phyloP scores from a whole-genome alignment of 2,329 filamentous ascomycete genomes.

The Chrysoporthe austroafricana region DNA sequence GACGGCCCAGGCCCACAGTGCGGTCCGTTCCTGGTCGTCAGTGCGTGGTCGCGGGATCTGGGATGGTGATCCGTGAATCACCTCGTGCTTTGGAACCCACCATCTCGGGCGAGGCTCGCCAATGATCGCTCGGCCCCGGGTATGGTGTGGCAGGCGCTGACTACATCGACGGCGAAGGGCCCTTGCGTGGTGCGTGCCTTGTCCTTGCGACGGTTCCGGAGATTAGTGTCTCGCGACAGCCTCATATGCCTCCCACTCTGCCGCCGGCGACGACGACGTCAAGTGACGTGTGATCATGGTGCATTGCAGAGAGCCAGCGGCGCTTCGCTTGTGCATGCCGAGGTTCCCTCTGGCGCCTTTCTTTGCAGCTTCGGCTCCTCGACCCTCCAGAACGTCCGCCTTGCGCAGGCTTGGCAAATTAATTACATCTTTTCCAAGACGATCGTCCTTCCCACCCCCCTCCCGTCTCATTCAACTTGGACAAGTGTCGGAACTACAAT shows the following conservation, averaged over 20 bases:
- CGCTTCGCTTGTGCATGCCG: background rate
- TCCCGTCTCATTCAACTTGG: background rate
- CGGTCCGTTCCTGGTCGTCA: slow-evolving; percentile 3
- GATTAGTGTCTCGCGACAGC: slow-evolving; percentile 12
- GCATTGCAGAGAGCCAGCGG: background rate
- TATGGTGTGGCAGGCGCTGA: slow-evolving; percentile 1
- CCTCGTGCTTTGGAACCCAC: slow-evolving; percentile 14
- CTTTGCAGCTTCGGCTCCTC: background rate
- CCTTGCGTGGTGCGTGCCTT: background rate
- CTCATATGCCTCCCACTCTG: slow-evolving; percentile 3
- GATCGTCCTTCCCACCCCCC: background rate
- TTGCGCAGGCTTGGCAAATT: background rate
- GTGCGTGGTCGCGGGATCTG: background rate
- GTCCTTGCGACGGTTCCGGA: background rate
- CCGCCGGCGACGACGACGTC: background rate
- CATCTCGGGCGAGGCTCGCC: slow-evolving; percentile 27
- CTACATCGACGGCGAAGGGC: background rate
- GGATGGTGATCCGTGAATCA: slow-evolving; percentile 14
- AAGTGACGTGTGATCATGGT: background rate
- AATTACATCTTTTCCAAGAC: background rate
- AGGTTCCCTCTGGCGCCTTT: background rate
- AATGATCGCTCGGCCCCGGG: slow-evolving; percentile 1
- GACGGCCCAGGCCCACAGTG: slow-evolving; percentile 14
- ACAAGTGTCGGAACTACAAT: slow-evolving; percentile 4
- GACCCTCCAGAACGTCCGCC: background rate